phyloP scores from a whole-genome alignment of 148 eudicot species.

The Vaccinium darrowii region DNA sequence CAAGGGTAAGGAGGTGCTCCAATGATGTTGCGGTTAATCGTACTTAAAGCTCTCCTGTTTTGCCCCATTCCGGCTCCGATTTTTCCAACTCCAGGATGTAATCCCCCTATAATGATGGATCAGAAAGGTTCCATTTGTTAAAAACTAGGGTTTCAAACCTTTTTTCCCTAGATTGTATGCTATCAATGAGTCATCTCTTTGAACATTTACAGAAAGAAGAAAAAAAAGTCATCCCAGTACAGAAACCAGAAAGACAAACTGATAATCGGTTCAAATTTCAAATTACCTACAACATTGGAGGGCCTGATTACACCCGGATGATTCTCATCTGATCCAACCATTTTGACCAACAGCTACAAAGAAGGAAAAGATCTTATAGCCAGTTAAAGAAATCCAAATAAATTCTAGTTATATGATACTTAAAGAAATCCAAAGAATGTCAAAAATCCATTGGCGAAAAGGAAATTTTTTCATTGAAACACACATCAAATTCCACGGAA shows the following conservation, averaged over 20 bases:
- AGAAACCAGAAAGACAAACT: not conserved
- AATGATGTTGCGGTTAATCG: conserved; percentile 48
- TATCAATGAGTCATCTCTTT: not conserved
- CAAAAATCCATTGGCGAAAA: not conserved
- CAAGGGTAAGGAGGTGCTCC: conserved; percentile 47
- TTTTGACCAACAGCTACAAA: conserved; percentile 23
- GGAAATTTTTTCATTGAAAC: not conserved
- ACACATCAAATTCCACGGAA: not conserved
- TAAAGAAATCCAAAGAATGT: conserved; percentile 6
- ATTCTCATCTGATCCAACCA: conserved; percentile 81
- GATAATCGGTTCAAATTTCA: conserved; percentile 13
- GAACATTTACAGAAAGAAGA: too few species aligned
- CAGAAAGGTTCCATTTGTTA: conserved; percentile 9
- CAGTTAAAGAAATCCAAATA: conserved; percentile 12
- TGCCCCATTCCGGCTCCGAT: conserved; percentile 47
- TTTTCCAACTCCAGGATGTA: conserved; percentile 47
- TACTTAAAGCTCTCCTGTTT: conserved; percentile 62
- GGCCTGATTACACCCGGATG: conserved; percentile 42
- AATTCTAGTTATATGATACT: not conserved
- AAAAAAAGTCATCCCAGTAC: not conserved
- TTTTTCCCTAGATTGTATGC: not conserved
- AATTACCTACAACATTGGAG: conserved; percentile 51
- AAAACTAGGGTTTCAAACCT: conserved; percentile 26
- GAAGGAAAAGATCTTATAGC: not conserved
- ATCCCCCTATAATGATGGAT: conserved; percentile 30